Conservation (phyloP, 2,329 filamentous ascomycete species). For the Penicillium sp. region DNA sequence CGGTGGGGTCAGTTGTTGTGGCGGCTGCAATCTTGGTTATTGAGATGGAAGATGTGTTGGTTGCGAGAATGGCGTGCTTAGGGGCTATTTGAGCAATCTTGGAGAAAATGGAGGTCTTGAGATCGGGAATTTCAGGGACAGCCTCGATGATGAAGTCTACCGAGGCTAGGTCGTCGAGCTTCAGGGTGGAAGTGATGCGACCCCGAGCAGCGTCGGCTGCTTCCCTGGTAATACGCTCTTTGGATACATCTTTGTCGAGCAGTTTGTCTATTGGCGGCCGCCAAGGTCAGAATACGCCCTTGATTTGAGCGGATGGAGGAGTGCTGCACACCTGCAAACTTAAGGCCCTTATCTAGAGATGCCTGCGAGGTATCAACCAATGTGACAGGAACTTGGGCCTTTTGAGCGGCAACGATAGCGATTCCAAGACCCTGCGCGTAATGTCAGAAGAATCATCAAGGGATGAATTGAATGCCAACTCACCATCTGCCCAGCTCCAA, state of each 20-base stretch:
- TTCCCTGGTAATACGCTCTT: slow-evolving; percentile 81
- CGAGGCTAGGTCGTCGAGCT: slow-evolving; percentile 76
- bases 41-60: slow-evolving; percentile 98
- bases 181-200: slow-evolving; percentile 71
- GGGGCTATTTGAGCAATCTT: slow-evolving; percentile 81
- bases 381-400: slow-evolving; percentile 80
- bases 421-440: slow-evolving; percentile 81
- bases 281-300: background rate
- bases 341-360: slow-evolving; percentile 84
- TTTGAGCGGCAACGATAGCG: slow-evolving; percentile 88
- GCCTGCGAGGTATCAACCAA: slow-evolving; percentile 83
- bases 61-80: slow-evolving; percentile 86
- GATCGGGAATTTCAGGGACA: slow-evolving; percentile 84
- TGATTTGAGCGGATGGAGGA: background rate
- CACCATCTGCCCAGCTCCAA: slow-evolving; percentile 97
- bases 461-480: slow-evolving; percentile 30
- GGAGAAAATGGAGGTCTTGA: slow-evolving; percentile 88
- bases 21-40: slow-evolving; percentile 95
- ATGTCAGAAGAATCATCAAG: no score
- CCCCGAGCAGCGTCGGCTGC: slow-evolving; percentile 75
- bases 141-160: slow-evolving; percentile 98
- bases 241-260: slow-evolving; percentile 88
- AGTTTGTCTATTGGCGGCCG: slow-evolving; percentile 74
- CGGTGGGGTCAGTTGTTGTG: slow-evolving; percentile 76
- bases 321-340: slow-evolving; percentile 76